Percentiles rank a stretch among this genome's conserved stretches.
Conservation (phyloP, 192 early-diverging fungal genomes). For the Funneliformis geosporum region DNA sequence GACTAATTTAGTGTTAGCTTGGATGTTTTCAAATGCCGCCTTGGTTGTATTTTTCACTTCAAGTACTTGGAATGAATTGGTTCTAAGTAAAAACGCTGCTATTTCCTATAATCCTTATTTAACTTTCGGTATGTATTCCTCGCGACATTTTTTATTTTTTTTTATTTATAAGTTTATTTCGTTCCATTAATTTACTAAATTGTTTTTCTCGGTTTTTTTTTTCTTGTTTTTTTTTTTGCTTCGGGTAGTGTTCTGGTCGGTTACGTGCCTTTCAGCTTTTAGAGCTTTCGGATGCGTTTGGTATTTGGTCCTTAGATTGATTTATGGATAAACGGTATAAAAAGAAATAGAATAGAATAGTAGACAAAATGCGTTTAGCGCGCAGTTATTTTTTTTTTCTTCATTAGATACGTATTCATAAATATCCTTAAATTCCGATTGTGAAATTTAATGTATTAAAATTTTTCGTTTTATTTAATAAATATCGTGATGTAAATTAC, state of each 20-base stretch:
- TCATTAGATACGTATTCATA: neutral
- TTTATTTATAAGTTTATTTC: neutral
- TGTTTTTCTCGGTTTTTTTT: too few species aligned
- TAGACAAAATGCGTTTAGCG: neutral
- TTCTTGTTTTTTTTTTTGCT: too few species aligned
- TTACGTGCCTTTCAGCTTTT: constrained; percentile 67
- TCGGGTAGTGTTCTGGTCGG: constrained; percentile 85
- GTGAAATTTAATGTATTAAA: too few species aligned
- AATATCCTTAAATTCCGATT: too few species aligned
- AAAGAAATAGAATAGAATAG: neutral
- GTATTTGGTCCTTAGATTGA: constrained; percentile 66
- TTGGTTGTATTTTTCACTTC: constrained; percentile 74
- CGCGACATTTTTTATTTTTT: neutral
- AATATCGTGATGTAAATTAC: too few species aligned
- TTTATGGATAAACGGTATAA: constrained; percentile 56
- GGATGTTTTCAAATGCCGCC: constrained; percentile 84
- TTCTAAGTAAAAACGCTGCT: neutral
- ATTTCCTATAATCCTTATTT: constrained; percentile 28
- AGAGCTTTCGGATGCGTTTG: constrained; percentile 74
- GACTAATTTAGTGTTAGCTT: constrained; percentile 75
- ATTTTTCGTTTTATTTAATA: too few species aligned
- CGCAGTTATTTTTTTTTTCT: neutral
- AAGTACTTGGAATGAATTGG: constrained; percentile 33
- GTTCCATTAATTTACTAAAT: constrained; percentile 47
- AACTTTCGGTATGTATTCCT: constrained; percentile 19